A percentile compares a stretch with the other conserved stretches of the same genome.
These are phyloP conservation scores for Edaphochlamys debaryana DNA, from an alignment of 139 green algal genomes.

Conservation along the genomic window DNA sequence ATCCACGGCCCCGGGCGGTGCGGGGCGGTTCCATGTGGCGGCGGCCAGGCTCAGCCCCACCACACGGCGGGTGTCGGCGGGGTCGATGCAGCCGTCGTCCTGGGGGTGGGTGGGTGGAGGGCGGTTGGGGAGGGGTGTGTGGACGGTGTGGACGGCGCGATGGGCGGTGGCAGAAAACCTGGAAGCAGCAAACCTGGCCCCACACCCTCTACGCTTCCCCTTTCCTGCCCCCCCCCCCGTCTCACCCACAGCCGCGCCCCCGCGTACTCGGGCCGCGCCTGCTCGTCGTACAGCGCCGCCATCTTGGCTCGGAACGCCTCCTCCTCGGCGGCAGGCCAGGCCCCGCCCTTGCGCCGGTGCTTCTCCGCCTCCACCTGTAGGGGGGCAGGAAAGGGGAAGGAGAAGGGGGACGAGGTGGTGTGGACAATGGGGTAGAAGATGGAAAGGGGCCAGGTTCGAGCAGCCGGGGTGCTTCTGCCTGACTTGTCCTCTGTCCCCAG, in stretches of 20 bases:
- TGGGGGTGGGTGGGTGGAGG: too few species aligned
- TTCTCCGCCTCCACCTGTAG: conserved; percentile 86
- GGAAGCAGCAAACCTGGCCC: too few species aligned
- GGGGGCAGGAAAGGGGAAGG: background rate
- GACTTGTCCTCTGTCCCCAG: too few species aligned
- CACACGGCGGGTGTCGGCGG: conserved; percentile 84
- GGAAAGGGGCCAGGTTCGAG: background rate
- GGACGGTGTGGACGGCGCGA: too few species aligned
- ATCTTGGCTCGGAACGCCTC: conserved; percentile 79
- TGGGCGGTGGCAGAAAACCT: too few species aligned
- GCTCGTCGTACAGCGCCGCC: conserved; percentile 75
- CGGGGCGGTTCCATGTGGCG: too few species aligned
- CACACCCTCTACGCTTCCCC: too few species aligned
- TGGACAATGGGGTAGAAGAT: background rate
- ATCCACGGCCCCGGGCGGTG: too few species aligned
- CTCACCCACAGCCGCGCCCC: conserved; percentile 90
- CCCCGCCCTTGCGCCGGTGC: conserved; percentile 59
- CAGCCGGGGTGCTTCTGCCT: too few species aligned
- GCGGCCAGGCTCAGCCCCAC: conserved; percentile 80
- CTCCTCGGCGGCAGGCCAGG: conserved; percentile 79
- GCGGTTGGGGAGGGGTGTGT: too few species aligned
- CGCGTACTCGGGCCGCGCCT: conserved; percentile 81
- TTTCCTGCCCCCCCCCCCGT: too few species aligned
- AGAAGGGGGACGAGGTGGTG: background rate
- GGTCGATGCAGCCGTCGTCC: conserved; percentile 95